Base-by-base conservation (phyloP, 306 rosid genomes). In the Neltuma alba region DNA sequence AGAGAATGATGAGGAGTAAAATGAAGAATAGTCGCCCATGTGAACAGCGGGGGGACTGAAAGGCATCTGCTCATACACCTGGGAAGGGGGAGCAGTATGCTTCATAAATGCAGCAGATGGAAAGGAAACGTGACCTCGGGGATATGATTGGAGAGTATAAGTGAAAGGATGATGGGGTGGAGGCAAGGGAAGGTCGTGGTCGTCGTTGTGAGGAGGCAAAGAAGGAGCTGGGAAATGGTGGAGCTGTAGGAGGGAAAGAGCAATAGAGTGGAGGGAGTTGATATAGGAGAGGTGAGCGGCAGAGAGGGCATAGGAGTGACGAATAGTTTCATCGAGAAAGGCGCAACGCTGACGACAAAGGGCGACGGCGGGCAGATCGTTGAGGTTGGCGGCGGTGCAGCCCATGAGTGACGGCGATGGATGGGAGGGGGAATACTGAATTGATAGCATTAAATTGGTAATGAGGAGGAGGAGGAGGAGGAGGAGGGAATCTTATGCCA, bases 311-410 rank as follows among this genome's bases (percentile, higher is more conserved):
- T 88, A 85, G 0, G 93, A 86, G 27, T 84, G 92, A 72, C 83
- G 87, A 75, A 93, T 96, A 36, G 98, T 96, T 70, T 90, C 93
- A 66, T 96, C 94, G 0, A 96, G 88, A 42, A 52, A 89, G 13
- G 63, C 52, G 7, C 93, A 89, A 0, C 99, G 87, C 2, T 93
- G 93, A 1, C 94, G 86, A 87, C 99, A 96, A 3, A 96, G 87
- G n/a, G 80, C 82, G 18, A 96, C 96, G 14, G 98, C 99, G 0
- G 94, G 96, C 1, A 86, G 93, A 79, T 96, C 99, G 18, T 96
- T 97, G 81, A 89, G 88, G 91, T 91, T 96, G 2, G 99, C 93
- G 89, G 81, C 88, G 78, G 89, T 61, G 77, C 99, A 96, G 18
- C 99, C 99, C 99, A 95, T 66, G 58, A 54, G 58, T 20, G 75